Conservation (phyloP, 108 stramenopile genomes). For the Nitzschia palea region DNA sequence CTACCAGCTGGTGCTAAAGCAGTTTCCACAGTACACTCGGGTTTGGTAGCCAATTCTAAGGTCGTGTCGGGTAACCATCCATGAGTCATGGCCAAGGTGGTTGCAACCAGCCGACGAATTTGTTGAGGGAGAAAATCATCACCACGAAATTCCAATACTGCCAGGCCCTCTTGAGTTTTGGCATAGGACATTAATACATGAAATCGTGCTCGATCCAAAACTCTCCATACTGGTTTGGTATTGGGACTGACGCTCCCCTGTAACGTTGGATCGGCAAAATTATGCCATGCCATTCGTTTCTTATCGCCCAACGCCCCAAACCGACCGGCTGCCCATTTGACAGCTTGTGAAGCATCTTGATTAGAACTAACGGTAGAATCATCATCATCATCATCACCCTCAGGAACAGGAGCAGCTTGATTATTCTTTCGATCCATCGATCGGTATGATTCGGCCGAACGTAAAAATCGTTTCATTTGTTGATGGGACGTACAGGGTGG, state of each 20-base stretch:
- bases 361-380: background rate
- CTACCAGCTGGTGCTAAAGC: conserved; percentile 60
- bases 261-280: conserved; percentile 61
- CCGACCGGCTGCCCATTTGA: conserved; percentile 50
- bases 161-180: background rate
- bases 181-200: conserved; percentile 35
- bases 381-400: background rate
- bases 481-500: conserved; percentile 7
- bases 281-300: conserved; percentile 65
- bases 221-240: conserved; percentile 70
- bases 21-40: conserved; percentile 78
- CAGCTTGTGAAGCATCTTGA: too few species aligned
- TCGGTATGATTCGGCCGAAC: conserved; percentile 28
- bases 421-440: background rate
- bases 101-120: conserved; percentile 57
- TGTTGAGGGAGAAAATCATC: conserved; percentile 77
- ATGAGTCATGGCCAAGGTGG: conserved; percentile 62
- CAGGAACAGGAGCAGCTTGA: too few species aligned
- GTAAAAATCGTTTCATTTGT: conserved; percentile 25
- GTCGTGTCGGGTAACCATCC: conserved; percentile 68
- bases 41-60: conserved; percentile 11
- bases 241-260: conserved; percentile 61
- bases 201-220: conserved; percentile 59
- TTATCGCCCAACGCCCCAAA: conserved; percentile 64
- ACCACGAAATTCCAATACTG: conserved; percentile 57